These are phyloP conservation scores for Pseudocercospora pini-densiflorae DNA, from an alignment of 2,329 filamentous ascomycete genomes.

Conservation along the genomic window DNA sequence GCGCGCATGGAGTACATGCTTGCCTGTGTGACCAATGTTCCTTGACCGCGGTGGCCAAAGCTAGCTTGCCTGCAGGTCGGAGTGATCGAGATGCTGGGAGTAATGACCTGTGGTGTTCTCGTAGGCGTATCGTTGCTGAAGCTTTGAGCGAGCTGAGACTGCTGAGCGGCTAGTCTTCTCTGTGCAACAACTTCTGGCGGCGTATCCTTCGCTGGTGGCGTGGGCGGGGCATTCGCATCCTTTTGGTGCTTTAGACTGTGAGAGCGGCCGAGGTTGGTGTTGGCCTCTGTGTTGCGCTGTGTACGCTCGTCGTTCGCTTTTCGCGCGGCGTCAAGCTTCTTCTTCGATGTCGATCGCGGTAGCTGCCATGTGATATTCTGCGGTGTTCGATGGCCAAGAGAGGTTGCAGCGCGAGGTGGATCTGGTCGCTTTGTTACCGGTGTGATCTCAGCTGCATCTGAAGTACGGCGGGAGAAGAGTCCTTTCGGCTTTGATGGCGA, in stretches of 20 bases:
- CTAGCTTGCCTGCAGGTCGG: conserved; percentile 30
- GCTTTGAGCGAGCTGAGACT: conserved; percentile 8
- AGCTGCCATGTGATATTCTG: conserved; percentile 18
- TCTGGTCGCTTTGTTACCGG: conserved; percentile 9
- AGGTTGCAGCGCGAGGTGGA: conserved; percentile 20
- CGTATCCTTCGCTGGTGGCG: conserved; percentile 51
- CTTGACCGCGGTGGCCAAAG: conserved; percentile 29
- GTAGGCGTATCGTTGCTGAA: conserved; percentile 23
- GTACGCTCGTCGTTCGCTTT: conserved; percentile 15
- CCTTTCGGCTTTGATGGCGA: conserved; percentile 38
- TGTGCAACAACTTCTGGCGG: conserved; percentile 39
- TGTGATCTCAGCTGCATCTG: conserved; percentile 15
- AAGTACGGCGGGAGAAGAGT: conserved; percentile 26
- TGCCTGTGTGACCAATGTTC: conserved; percentile 35
- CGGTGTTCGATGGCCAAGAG: conserved; percentile 18
- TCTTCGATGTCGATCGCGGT: conserved; percentile 12
- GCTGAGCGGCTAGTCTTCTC: conserved; percentile 11
- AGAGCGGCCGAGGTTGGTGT: conserved; percentile 28
- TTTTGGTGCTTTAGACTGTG: conserved; percentile 39
- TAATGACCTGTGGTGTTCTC: conserved; percentile 27
- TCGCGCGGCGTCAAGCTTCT: conserved; percentile 24
- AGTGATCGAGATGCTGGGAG: conserved; percentile 4
- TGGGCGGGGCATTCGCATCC: conserved; percentile 39
- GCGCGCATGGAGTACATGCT: conserved; percentile 38
- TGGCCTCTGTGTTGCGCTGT: conserved; percentile 6